Base-by-base conservation (phyloP, 2,329 filamentous ascomycete species). In the Magnaporthiopsis poae region DNA sequence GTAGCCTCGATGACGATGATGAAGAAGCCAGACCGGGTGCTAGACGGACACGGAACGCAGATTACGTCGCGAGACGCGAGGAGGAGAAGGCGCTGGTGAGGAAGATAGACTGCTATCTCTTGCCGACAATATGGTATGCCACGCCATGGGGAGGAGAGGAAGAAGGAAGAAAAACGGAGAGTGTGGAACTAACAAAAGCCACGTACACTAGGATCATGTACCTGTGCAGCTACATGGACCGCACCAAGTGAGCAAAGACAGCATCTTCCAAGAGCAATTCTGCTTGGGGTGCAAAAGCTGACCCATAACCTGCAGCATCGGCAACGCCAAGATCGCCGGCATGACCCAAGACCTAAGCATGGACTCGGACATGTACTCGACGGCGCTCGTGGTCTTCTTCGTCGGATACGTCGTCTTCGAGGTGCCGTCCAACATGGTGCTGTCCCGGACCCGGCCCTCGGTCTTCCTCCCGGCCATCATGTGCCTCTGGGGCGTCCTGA, bases 381-480 rank as follows among this genome's bases (percentile, higher is more conserved):
- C 82, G 13, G 76, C 80, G 15, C 77, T 84, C 35, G 61, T 68
- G 31, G 79, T 89, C 68, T 89, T 90, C 77, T 90, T 89, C 76
- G 79, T 89, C 62, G 86, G 84, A 2, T 90, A 90, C 72, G 77
- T 85, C 0, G 75, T 80, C 18, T 75, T 81, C 29, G 80, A 82
- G 71, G 72, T 81, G 1, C 79, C 62, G 3, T 63, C 46, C 29
- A 71, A 67, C 69, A 78, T 82, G 71, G 66, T 81, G 60, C 76
- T 83, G 68, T 78, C 76, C 60, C 75, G 76, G 65, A 67, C 81
- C 46, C 75, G 76, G 7, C 81, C 80, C 0, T 75, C 76, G 12
- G 63, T 75, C 35, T 77, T 73, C 72, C 71, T 81, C 13, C 74
- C 75, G 1, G 61, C 65, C 1, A 74, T 79, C 60, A 79, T 79